Conservation (phyloP, 1,139 yeast species). For the Nakaseomyces kungkrabaensis region DNA sequence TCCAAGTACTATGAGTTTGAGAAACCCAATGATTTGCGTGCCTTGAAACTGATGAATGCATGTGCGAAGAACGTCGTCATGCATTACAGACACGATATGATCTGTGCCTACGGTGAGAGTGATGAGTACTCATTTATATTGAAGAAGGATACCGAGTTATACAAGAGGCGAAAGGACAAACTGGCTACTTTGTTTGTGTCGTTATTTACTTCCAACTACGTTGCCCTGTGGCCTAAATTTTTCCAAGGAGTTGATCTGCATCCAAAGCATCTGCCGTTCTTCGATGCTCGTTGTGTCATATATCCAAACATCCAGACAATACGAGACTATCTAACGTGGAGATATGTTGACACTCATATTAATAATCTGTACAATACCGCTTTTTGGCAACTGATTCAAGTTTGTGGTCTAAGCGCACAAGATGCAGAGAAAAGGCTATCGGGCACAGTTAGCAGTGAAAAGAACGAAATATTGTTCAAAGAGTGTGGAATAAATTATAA, state of each 20-base stretch:
- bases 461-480: conserved; percentile 72
- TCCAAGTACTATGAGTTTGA: conserved; percentile 61
- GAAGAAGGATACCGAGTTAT: conserved; percentile 49
- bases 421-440: conserved; percentile 67
- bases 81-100: conserved; percentile 54
- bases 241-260: conserved; percentile 41
- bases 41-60: conserved; percentile 68
- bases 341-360: conserved; percentile 95
- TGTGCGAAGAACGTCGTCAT: conserved; percentile 53
- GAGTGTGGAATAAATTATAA: conserved; percentile 82
- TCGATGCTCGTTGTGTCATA: conserved; percentile 83
- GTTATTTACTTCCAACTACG: conserved; percentile 69
- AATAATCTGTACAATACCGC: conserved; percentile 88
- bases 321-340: conserved; percentile 83
- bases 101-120: conserved; percentile 85
- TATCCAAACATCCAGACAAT: conserved; percentile 59
- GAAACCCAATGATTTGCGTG: conserved; percentile 80
- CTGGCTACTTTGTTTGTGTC: conserved; percentile 74
- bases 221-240: conserved; percentile 50
- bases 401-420: conserved; percentile 60
- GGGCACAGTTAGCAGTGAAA: conserved; percentile 70
- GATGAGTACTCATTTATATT: conserved; percentile 87
- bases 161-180: conserved; percentile 73
- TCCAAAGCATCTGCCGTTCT: conserved; percentile 55
- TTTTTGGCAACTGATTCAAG: conserved; percentile 75